Conservation (phyloP, 371 early-diverging fungal genomes). For the Paraphysoderma sedebokerense region DNA sequence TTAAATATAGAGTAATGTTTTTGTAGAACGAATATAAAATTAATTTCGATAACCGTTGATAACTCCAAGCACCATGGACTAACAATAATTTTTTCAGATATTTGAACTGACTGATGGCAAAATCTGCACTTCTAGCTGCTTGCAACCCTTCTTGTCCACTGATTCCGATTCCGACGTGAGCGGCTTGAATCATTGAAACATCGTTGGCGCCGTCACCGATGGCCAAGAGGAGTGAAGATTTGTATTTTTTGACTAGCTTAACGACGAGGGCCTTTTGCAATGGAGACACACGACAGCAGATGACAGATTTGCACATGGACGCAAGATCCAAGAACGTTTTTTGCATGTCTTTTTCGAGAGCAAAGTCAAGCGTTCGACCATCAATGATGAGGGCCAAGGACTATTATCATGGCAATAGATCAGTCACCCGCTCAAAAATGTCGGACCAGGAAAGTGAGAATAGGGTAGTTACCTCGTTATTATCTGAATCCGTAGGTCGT, state of each 20-base stretch:
- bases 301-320: conserved; percentile 60
- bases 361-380: conserved; percentile 46
- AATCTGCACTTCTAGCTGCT: conserved; percentile 91
- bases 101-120: conserved; percentile 86
- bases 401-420: too few relatives aligned
- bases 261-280: conserved; percentile 89
- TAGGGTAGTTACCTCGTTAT: neutral
- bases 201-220: conserved; percentile 99
- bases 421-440: too few relatives aligned
- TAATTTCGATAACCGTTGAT: conserved; percentile 70
- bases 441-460: neutral
- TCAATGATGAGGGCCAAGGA: conserved; percentile 41
- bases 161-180: conserved; percentile 94
- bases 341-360: conserved; percentile 48
- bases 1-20: conserved; percentile 88
- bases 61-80: conserved; percentile 90
- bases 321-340: conserved; percentile 57
- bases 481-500: neutral
- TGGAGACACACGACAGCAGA: conserved; percentile 89
- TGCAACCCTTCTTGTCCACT: conserved; percentile 94
- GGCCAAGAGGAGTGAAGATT: conserved; percentile 56
- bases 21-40: conserved; percentile 89
- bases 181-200: conserved; percentile 94
- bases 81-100: conserved; percentile 71
- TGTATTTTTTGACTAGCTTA: conserved; percentile 60